Evolutionary conservation across 2,329 filamentous ascomycete species (phyloP), one percentile per base, ranked within the genome.

Genomic region (Cladosporium colombiae): DNA sequence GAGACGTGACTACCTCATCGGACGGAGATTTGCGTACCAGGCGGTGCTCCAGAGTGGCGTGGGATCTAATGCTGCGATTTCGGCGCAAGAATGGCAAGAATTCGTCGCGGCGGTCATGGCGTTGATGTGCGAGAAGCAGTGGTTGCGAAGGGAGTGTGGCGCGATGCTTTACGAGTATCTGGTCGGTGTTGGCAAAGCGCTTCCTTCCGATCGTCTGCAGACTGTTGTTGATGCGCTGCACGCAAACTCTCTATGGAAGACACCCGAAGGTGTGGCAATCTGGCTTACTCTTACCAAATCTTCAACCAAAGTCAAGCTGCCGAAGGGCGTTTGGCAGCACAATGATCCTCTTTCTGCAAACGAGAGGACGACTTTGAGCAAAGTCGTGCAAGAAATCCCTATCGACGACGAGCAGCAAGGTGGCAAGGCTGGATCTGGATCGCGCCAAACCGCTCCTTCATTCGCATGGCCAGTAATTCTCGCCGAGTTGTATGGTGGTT

Each of bases 381-480:
- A 90, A 65, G 88, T 96, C 7, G 81, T 98, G 75, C 94, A 92
- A 74, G 92, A 96, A 72, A 90, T 88, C 64, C 84, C 84, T 49
- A 83, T 84, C 49, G 80, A 82, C 49, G 82, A 85, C 13, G 70
- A 72, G 55, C 72, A 68, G 27, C 33, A 66, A 53, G 72, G 71
- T 70, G 57, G 80, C 74, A 63, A 63, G 35, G 50, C 60, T 44
- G 89, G 91, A 67, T 89, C 90, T 21, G 89, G 88, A 68, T 93
- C 70, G 50, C 68, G 74, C 21, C 92, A 88, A 65, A 87, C 91
- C 1, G 91, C 92, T 73, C 82, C 96, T 64, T 91, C 93, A 72
- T 96, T 96, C 76, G 91, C 92, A 0, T 97, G 94, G 95, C 87
- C 91, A 69, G 79, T 93, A 29, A 86, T 97, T 23, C 77, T 97